Base-by-base conservation (phyloP, 2,329 filamentous ascomycete genomes). In the Chaetomium sp. region DNA sequence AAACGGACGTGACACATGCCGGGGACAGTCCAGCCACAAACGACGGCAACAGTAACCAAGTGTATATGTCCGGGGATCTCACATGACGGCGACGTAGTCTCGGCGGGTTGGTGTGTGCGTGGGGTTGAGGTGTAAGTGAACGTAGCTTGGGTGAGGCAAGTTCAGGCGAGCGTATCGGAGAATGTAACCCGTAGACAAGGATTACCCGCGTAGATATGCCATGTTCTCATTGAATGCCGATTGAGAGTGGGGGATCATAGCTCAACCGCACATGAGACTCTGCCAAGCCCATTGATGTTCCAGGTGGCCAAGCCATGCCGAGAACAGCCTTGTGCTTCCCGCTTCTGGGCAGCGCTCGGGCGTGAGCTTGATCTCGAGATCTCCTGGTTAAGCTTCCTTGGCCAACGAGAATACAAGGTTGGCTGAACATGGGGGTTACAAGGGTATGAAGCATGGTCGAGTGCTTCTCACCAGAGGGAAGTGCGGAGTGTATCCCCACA, bases 241-340 rank as follows among this genome's bases (percentile, higher is more conserved):
- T 64, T 50, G 31, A 66, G 67, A 68, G 66, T 70, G 67, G 65
- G 47, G 57, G 54, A 66, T 62, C 54, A 71, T 70, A 73, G 72
- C 71, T 75, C 72, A 73, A 68, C 73, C 73, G 73, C 57, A 73
- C 70, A 73, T 76, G 75, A 76, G 72, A 77, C 76, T 58, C 68
- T 72, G 76, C 75, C 75, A 77, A 77, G 76, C 63, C 60, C 56
- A 49, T 64, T 33, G 31, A 58, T 62, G 65, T 69, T 67, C 65
- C 65, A 68, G 50, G 47, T 67, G 57, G 64, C 63, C 63, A 68
- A 71, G 67, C 67, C 49, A 57, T 54, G 63, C 66, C 64, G 54
- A 67, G 65, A 65, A 64, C 25, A 61, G 53, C 47, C 23, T n/a
- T n/a, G 50, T 50, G 47, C 19, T 62, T 54, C 53, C 60, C 57